phyloP scores from a whole-genome alignment of 352 stramenopile genomes.

The Phytophthora melonis region DNA sequence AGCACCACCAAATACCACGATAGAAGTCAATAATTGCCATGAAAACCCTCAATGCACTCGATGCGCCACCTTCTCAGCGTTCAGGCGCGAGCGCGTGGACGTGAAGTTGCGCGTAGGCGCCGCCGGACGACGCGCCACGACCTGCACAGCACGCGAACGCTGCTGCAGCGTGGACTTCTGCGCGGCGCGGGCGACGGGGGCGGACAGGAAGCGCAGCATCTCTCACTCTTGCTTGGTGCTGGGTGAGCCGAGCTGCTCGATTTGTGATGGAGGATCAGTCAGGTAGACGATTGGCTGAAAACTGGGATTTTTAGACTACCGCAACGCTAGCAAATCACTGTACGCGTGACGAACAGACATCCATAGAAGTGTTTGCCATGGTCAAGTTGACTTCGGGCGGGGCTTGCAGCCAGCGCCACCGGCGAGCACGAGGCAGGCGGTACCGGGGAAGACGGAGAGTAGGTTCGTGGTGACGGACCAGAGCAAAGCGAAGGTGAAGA shows the following conservation, averaged over 20 bases:
- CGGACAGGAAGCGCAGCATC: conserved; percentile 50
- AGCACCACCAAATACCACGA: background rate
- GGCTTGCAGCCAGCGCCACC: conserved; percentile 60
- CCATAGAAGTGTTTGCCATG: conserved; percentile 28
- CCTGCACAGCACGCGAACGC: conserved; percentile 34
- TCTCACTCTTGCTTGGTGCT: conserved; percentile 8
- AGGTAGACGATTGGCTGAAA: conserved; percentile 30
- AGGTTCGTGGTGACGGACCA: conserved; percentile 73
- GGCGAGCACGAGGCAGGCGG: conserved; percentile 64
- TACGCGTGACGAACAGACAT: conserved; percentile 1
- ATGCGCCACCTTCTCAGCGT: conserved; percentile 64
- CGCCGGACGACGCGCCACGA: conserved; percentile 25
- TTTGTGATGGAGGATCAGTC: conserved; percentile 18
- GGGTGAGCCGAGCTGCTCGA: conserved; percentile 9
- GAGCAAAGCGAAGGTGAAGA: conserved; percentile 55
- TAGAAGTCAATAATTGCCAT: conserved; percentile 13
- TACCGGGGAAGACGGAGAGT: conserved; percentile 63
- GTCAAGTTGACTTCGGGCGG: conserved; percentile 12
- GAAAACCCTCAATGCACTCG: background rate
- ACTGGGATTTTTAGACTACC: conserved; percentile 6
- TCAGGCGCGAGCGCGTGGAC: conserved; percentile 56
- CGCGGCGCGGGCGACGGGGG: conserved; percentile 31
- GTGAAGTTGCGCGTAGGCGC: conserved; percentile 44
- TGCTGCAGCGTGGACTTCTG: conserved; percentile 37
- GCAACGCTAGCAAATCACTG: background rate